Base-by-base conservation (phyloP, 306 rosid genomes). In the Vigna reflexopilosa region DNA sequence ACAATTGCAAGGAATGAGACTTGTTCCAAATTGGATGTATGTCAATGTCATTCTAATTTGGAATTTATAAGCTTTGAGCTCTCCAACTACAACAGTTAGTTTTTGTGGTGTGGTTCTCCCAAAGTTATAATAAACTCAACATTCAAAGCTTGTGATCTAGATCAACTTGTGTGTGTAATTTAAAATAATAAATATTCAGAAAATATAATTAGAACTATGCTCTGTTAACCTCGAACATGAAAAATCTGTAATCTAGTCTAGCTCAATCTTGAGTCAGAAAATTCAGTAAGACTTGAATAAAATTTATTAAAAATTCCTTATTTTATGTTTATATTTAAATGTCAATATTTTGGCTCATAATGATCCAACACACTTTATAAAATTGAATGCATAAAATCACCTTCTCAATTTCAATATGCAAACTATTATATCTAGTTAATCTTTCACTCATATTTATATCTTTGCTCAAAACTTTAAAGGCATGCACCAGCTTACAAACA, bases 381-480 rank as follows among this genome's bases (percentile, higher is more conserved):
- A 28, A 62, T 7, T 44, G 45, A 59, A 44, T 16, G 28, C 14
- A 19, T 45, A 47, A n/a, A 61, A 30, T 3, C 0, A 10, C 36
- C 63, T 45, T 73, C 19, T 59, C 13, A 58, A 58, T 16, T 61
- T 61, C 17, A 61, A 42, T 28, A 45, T 14, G 16, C 69, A 59
- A 44, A 26, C 13, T 17, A 59, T 58, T 26, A 22, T 16, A 2
- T 59, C 47, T 19, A 5, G 58, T 44, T 57, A 73, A 42, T 73
- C 30, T 42, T 74, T 19, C 70, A 45, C 13, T 30, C 10, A 22
- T 24, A 24, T 45, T 59, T 48, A 59, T 45, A 73, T 16, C 61
- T 59, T 47, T 28, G 48, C 48, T 45, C 79, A 24, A 24, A 24
- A 24, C 26, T 2, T 24, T 24, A 24, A 24, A 24, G 26, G 26